These are phyloP conservation scores for Microbotryomycetes sp. DNA, from an alignment of 1,284 basidiomycete genomes.

Conservation along the genomic window DNA sequence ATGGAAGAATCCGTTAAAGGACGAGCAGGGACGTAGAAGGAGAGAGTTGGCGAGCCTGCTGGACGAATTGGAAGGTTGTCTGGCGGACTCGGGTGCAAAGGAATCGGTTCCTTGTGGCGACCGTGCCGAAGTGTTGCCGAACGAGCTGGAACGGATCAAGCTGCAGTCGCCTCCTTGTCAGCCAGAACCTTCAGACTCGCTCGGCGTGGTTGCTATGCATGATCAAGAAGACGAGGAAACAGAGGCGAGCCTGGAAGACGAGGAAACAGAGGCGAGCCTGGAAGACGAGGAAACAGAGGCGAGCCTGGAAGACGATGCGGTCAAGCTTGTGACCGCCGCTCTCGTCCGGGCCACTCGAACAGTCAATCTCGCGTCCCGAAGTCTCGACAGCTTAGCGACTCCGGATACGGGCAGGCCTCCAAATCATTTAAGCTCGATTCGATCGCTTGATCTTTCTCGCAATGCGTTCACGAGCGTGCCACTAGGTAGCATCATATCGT, in stretches of 20 bases:
- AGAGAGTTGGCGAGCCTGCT: no score
- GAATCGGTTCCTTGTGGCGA: no score
- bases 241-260: no score
- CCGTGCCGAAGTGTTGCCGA: no score
- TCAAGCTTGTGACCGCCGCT: conserved; percentile 1
- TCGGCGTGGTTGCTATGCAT: no score
- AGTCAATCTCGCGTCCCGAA: conserved; percentile 4
- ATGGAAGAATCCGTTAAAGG: background rate
- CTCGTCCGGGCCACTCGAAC: background rate
- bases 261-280: no score
- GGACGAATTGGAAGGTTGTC: no score
- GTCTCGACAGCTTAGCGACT: conserved; percentile 6
- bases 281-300: conserved; percentile 5
- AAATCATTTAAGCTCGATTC: background rate
- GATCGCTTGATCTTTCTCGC: conserved; percentile 10
- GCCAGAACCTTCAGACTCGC: no score
- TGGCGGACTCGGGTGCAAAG: no score
- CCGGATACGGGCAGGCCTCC: background rate
- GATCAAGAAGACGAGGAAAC: no score
- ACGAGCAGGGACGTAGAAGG: background rate
- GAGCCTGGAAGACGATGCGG: conserved; percentile 1
- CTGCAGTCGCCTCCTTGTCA: no score
- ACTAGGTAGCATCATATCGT: background rate
- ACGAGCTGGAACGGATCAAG: no score
- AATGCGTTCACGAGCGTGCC: conserved; percentile 5